Evolutionary conservation across 148 eudicot genomes (phyloP), one percentile per base, ranked within the genome.

Genomic region (Rheum nobile): DNA sequence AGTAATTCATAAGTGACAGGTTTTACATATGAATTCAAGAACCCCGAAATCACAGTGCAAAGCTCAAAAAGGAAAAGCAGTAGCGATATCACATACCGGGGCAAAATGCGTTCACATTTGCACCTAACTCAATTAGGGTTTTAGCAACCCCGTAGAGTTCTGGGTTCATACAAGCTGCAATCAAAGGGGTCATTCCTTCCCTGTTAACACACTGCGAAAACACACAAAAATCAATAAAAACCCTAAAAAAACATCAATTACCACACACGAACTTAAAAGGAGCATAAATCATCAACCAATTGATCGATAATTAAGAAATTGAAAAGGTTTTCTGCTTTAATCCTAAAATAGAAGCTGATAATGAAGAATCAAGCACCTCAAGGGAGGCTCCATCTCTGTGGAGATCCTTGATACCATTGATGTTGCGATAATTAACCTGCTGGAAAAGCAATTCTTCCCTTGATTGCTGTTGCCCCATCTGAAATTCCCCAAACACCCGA

Each of bases 391-490:
- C 89, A 44, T 86, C 77, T 34, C 74, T 72, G 79, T 72, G 76
- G 46, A 84, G 89, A 77, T 82, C 59, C 68, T 80, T 80, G 43
- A 88, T 78, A 32, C 83, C 87, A 38, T 77, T 76, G 65, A 83
- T 54, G 73, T 86, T 80, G 48, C 81, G 84, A 70, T 71, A 65
- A 50, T 75, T 11, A 24, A 80, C 87, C 34, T 78, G 71, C 72
- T 86, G 78, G 24, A 80, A 81, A 19, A 88, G 59, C 78, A 82
- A 72, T 72, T 75, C 77, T 2, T 84, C 89, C 67, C 81, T 84
- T 2, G 89, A 85, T 77, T 84, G 87, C 72, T 82, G 81, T 75
- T 84, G 91, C 65, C 91, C 91, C 91, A 88, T 88, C 73, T 65
- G 21, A 34, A 65, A 65, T 31, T 65, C 70, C 21, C n/a, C 29